Evolutionary conservation across 148 eudicot species (phyloP).

Genomic region (Nyssa sinensis): DNA sequence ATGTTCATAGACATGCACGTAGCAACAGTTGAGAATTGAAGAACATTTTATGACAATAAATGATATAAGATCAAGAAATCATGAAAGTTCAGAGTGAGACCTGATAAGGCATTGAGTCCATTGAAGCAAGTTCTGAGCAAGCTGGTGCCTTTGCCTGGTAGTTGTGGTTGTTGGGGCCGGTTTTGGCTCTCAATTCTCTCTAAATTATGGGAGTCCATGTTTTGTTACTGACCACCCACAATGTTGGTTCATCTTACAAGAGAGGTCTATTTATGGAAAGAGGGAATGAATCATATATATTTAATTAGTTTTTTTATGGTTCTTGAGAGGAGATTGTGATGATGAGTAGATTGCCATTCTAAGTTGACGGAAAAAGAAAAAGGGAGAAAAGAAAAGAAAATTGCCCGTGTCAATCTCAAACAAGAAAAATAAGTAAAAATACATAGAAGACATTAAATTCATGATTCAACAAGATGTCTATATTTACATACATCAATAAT

Average conservation of each 20-base stretch:
- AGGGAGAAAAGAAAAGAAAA: background rate
- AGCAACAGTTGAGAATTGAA: too few relatives aligned
- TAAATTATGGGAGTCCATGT: slow-evolving; percentile 7
- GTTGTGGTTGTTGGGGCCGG: slow-evolving; percentile 10
- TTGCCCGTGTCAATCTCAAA: too few relatives aligned
- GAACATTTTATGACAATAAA: too few relatives aligned
- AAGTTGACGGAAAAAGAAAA: background rate
- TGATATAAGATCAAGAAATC: too few relatives aligned
- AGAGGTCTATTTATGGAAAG: background rate
- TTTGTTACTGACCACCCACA: background rate
- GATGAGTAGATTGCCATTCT: slow-evolving; percentile 13
- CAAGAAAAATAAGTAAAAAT: too few relatives aligned
- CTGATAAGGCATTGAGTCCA: slow-evolving; percentile 53
- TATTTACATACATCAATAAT: too few relatives aligned
- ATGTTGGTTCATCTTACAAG: background rate
- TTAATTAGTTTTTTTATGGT: background rate
- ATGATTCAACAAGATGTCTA: too few relatives aligned
- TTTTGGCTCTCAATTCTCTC: slow-evolving; percentile 24
- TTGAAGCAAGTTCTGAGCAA: slow-evolving; percentile 53
- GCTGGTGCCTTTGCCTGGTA: slow-evolving; percentile 32
- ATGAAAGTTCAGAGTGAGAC: slow-evolving; percentile 28
- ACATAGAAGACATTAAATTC: too few relatives aligned
- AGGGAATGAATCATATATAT: background rate
- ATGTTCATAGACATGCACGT: too few relatives aligned
- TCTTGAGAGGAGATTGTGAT: slow-evolving; percentile 1